These are phyloP conservation scores for Sporothrix phasma DNA, from an alignment of 2,329 filamentous ascomycete species.

Conservation along the genomic window DNA sequence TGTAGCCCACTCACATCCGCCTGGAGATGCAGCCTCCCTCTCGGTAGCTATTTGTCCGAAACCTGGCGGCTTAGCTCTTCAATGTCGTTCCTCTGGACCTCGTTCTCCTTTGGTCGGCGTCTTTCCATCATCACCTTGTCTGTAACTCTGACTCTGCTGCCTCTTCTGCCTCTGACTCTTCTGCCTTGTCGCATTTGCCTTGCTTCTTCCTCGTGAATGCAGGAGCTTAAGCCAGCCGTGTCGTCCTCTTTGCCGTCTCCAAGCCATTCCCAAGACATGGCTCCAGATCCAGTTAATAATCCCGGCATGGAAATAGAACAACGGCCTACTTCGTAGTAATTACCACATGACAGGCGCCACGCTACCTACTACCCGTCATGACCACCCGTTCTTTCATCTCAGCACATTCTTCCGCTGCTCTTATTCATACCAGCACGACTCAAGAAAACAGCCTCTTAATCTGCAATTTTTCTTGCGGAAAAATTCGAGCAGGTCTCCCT, in stretches of 20 bases:
- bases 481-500: background rate
- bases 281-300: slow-evolving; percentile 3
- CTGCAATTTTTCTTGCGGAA: background rate
- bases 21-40: background rate
- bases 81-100: background rate
- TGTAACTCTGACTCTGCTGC: background rate
- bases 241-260: background rate
- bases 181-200: too few species aligned
- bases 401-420: background rate
- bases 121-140: too few species aligned
- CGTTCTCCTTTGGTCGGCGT: background rate
- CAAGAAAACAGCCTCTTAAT: background rate
- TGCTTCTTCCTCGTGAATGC: too few species aligned
- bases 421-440: background rate
- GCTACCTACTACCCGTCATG: background rate
- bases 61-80: background rate
- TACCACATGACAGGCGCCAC: background rate
- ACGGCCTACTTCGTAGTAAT: background rate
- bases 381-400: background rate
- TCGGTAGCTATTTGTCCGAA: slow-evolving; percentile 8
- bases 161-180: background rate
- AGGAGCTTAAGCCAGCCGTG: too few species aligned
- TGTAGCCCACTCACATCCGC: background rate
- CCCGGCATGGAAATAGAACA: background rate
- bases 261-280: background rate